These are phyloP conservation scores for Raddia guianensis DNA, from an alignment of 176 grass and related monocot genomes.

Conservation along the genomic window DNA sequence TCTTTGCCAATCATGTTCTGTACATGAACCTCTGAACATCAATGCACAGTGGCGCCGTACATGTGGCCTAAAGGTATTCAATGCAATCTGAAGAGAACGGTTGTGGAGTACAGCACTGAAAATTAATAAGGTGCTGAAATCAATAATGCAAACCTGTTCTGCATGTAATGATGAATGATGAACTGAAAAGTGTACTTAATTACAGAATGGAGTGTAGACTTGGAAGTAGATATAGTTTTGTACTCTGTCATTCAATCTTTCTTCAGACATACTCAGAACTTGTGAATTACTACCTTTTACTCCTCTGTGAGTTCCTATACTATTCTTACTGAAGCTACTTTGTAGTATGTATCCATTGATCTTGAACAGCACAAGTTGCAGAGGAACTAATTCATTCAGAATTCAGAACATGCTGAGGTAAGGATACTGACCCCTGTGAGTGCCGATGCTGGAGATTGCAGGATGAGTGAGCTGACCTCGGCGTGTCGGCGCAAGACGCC, in stretches of 20 bases:
- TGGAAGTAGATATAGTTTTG: background rate
- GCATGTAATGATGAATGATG: background rate
- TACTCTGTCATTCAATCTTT: background rate
- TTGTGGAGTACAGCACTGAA: constrained; percentile 20
- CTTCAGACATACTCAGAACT: background rate
- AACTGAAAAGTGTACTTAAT: constrained; percentile 18
- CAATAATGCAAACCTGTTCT: constrained; percentile 4
- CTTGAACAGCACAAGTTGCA: background rate
- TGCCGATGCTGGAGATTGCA: constrained; percentile 38
- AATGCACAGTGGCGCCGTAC: constrained; percentile 35
- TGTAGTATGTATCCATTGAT: background rate
- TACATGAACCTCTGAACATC: constrained; percentile 19
- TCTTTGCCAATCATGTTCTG: constrained; percentile 21
- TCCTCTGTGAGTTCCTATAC: background rate
- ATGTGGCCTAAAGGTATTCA: constrained; percentile 29
- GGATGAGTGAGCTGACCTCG: constrained; percentile 30
- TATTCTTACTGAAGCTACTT: background rate
- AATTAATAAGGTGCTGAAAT: constrained; percentile 36
- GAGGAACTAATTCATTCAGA: background rate
- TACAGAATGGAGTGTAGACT: background rate
- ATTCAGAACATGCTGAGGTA: constrained; percentile 7
- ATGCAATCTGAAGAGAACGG: constrained; percentile 32
- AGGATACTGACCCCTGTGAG: constrained; percentile 40
- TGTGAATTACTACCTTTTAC: background rate
- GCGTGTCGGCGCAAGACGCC: constrained; percentile 51